phyloP scores from a whole-genome alignment of 495 filamentous ascomycete genomes.

The Talaromyces proteolyticus region DNA sequence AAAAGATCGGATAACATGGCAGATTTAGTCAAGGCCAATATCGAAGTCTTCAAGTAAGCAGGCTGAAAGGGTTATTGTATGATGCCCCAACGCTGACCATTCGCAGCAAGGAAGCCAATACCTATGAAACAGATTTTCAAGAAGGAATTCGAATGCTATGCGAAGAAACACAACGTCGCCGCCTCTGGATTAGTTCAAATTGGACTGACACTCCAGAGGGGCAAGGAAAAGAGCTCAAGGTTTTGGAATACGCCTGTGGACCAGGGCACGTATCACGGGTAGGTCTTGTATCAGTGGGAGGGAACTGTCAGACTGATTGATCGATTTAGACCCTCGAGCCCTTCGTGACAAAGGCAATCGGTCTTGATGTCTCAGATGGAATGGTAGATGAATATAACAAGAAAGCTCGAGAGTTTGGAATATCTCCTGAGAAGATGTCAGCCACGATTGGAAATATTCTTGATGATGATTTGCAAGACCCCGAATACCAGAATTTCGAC shows the following conservation, averaged over 20 bases:
- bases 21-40: slow-evolving; percentile 45
- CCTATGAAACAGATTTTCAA: slow-evolving; percentile 41
- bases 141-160: slow-evolving; percentile 20
- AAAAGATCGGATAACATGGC: slow-evolving; percentile 18
- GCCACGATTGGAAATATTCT: slow-evolving; percentile 57
- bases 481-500: slow-evolving; percentile 56
- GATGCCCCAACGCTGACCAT: slow-evolving; percentile 6
- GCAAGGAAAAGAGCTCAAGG: slow-evolving; percentile 40
- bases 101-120: slow-evolving; percentile 34
- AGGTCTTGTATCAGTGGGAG: slow-evolving; percentile 8
- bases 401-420: slow-evolving; percentile 26
- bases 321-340: slow-evolving; percentile 48
- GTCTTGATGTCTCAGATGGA: slow-evolving; percentile 62
- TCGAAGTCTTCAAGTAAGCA: slow-evolving; percentile 48
- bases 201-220: slow-evolving; percentile 39
- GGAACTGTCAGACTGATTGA: neutral
- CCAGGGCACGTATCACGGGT: slow-evolving; percentile 57
- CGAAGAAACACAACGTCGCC: slow-evolving; percentile 36
- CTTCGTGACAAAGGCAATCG: slow-evolving; percentile 53
- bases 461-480: slow-evolving; percentile 30
- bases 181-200: slow-evolving; percentile 57
- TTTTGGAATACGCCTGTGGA: slow-evolving; percentile 76
- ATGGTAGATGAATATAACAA: slow-evolving; percentile 59
- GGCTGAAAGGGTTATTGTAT: neutral
- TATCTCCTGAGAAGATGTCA: slow-evolving; percentile 42